Base-by-base conservation (phyloP, 2,329 filamentous ascomycete genomes). In the Botrytis deweyae region DNA sequence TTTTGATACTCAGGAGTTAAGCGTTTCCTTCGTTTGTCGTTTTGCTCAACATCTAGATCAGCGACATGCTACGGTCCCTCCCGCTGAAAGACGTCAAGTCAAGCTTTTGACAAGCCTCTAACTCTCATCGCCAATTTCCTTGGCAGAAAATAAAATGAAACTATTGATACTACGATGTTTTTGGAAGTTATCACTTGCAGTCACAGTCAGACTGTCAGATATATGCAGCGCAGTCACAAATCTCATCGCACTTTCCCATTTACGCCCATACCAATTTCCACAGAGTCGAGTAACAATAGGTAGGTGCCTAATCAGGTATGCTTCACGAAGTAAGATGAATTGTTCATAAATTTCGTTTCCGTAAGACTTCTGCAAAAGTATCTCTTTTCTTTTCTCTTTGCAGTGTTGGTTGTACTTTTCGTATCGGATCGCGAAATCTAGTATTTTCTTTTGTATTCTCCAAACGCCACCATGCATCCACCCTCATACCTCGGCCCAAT, bases 41-140 rank as follows among this genome's bases (percentile, higher is more conserved):
- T 58, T 58, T 4, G 14, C n/a, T 18, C 14, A 33, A 58, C 14
- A 9, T 58, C n/a, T 8, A 58, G 7, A 58, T 29, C n/a, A 58
- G n/a, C 52, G 7, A 58, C 8, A 58, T 58, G 52, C n/a, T 55
- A 55, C 12, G 49, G 25, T 6, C n/a, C 38, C 44, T 18, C 9
- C 49, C 36, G 49, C 36, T 42, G 9, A 49, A 49, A 72, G 71
- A 61, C 40, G 40, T 69, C 25, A 68, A 72, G 64, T 68, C 71
- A 68, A 69, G 63, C 64, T 67, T 69, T 72, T 59, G 33, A 69
- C 64, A 52, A 71, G 69, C 59, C 42, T 52, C 18, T 65, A 64
- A 65, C n/a, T 20, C 7, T 44, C 25, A 33, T 25, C 12, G 49
- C 49, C 66, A 69, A 69, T 42, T 69, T 69, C 18, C 52, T 72